Conservation (phyloP, 805 yeast species). For the Hanseniaspora vineae region DNA sequence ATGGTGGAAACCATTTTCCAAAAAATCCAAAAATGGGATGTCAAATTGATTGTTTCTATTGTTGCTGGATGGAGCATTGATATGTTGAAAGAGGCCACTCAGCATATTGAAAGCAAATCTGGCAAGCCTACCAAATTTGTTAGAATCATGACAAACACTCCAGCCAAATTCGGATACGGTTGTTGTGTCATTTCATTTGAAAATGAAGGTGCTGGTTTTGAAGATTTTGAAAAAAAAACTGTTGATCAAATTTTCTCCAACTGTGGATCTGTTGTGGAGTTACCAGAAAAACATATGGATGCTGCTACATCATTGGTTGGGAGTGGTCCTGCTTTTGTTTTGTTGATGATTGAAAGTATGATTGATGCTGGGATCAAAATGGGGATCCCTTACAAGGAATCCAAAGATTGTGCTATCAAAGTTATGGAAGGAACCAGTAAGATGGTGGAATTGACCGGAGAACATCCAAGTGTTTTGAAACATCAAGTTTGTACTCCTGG, state of each 20-base stretch:
- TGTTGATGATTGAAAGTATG: slow-evolving; percentile 79
- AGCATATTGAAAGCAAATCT: slow-evolving; percentile 12
- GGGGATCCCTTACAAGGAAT: slow-evolving; percentile 83
- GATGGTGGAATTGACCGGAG: slow-evolving; percentile 72
- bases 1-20: slow-evolving; percentile 50
- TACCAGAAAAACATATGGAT: slow-evolving; percentile 90
- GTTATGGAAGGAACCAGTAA: slow-evolving; percentile 89
- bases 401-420: slow-evolving; percentile 79
- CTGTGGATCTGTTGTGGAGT: slow-evolving; percentile 26
- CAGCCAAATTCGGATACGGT: slow-evolving; percentile 85
- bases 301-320: slow-evolving; percentile 93
- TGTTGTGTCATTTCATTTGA: slow-evolving; percentile 80
- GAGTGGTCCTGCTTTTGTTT: slow-evolving; percentile 91
- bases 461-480: slow-evolving; percentile 80
- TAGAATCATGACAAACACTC: slow-evolving; percentile 97
- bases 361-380: slow-evolving; percentile 89
- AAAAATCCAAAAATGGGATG: slow-evolving; percentile 26
- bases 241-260: slow-evolving; percentile 21
- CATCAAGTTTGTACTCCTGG: slow-evolving; percentile 93
- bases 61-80: slow-evolving; percentile 88
- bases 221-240: slow-evolving; percentile 43
- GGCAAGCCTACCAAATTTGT: slow-evolving; percentile 32
- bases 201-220: slow-evolving; percentile 35
- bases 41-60: slow-evolving; percentile 59
- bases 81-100: slow-evolving; percentile 41